Evolutionary conservation across 2,329 filamentous ascomycete species (phyloP).

Genomic region (Stemphylium beticola): DNA sequence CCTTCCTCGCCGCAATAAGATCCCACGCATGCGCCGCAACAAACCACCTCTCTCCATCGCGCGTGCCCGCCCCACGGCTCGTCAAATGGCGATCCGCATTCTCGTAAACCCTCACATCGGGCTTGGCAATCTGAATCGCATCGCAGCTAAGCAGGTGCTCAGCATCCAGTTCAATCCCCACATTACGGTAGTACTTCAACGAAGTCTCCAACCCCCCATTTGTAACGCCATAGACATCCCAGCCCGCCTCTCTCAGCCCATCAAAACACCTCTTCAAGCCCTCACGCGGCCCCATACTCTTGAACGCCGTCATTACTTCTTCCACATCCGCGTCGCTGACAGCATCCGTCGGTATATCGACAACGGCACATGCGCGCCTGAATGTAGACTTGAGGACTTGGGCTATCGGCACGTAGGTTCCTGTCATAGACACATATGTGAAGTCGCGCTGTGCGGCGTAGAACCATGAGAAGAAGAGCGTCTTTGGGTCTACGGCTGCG

Average conservation of each 20-base stretch:
- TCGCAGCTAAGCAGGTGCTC: slow-evolving; percentile 32
- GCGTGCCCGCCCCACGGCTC: slow-evolving; percentile 3
- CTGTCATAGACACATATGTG: slow-evolving; percentile 28
- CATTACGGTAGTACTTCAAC: slow-evolving; percentile 24
- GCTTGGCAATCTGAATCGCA: slow-evolving; percentile 27
- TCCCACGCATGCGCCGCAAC: slow-evolving; percentile 37
- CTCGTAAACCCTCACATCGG: slow-evolving; percentile 30
- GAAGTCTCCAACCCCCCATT: slow-evolving; percentile 27
- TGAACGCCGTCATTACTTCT: slow-evolving; percentile 30
- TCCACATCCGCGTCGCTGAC: slow-evolving; percentile 28
- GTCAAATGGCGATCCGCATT: slow-evolving; percentile 24
- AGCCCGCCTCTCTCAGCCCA: slow-evolving; percentile 23
- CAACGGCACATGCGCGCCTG: slow-evolving; percentile 25
- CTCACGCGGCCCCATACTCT: slow-evolving; percentile 25
- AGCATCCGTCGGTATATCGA: slow-evolving; percentile 23
- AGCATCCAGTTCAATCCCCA: slow-evolving; percentile 24
- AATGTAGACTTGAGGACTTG: slow-evolving; percentile 27
- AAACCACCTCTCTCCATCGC: slow-evolving; percentile 30
- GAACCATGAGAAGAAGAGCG: slow-evolving; percentile 38
- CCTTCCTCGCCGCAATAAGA: slow-evolving; percentile 25
- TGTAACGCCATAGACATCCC: slow-evolving; percentile 34
- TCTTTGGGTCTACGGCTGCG: slow-evolving; percentile 23
- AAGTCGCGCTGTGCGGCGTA: slow-evolving; percentile 38
- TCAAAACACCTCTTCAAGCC: slow-evolving; percentile 32
- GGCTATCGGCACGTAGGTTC: slow-evolving; percentile 31